Base-by-base conservation (phyloP, 352 stramenopile species). In the Bremia lactucae region DNA sequence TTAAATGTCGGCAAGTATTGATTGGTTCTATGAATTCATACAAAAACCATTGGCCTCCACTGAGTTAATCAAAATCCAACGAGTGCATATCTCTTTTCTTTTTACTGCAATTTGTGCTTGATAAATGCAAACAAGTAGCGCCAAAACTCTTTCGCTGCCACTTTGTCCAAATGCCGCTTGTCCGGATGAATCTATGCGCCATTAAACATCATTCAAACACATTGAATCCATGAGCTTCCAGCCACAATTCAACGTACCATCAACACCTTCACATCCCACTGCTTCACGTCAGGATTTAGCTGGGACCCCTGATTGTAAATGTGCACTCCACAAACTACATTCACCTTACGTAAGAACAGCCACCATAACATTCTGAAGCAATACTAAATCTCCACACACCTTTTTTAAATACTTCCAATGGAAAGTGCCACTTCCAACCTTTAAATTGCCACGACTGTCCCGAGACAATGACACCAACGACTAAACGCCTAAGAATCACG, bases 381-480 rank as follows among this genome's bases (percentile, higher is more conserved):
- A 7, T 8, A 28, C 29, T 2, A 6, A 22, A 9, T 36, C 3
- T n/a, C n/a, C n/a, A n/a, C 20, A 18, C 49, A 93, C 83, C 79
- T 71, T 91, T 83, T 64, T 95, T 91, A 56, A 96, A 95, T 4
- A 95, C 65, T 46, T 93, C 79, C 3, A 95, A 62, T 11, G 86
- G 86, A 52, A 95, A 92, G 35, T 90, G 87, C 72, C 77, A 95
- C 61, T 95, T 88, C 86, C 86, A 96, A 9, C 83, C 86, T 68
- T 95, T 95, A 49, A 96, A 96, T 63, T 96, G 86, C 86, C 86
- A 96, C 31, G 72, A 64, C 38, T 92, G 78, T 2, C 86, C 86
- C 8, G 81, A 91, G 6, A 85, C 86, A 46, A 96, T 86, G 24
- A 96, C 86, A 5, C 65, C 86, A 7, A 95, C 84, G 36, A 95